A percentile compares a stretch with the other conserved stretches of the same genome.
These are phyloP conservation scores for Schizonepeta tenuifolia DNA, from an alignment of 257 asterid species.

Conservation along the genomic window DNA sequence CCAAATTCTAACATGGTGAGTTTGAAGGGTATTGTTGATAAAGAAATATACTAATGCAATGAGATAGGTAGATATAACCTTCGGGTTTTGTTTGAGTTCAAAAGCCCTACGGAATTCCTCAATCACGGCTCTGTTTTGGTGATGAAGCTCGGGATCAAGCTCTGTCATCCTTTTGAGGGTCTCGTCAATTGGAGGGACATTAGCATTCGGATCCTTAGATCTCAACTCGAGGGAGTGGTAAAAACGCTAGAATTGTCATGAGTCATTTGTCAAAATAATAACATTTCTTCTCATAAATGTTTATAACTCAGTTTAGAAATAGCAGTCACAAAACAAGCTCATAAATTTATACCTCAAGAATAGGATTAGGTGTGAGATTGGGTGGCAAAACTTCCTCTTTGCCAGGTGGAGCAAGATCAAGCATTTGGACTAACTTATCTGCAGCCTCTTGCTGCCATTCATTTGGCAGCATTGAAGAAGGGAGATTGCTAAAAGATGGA, in stretches of 20 bases:
- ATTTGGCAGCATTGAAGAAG: conserved; percentile 82
- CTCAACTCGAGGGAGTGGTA: conserved; percentile 78
- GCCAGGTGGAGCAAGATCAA: conserved; percentile 83
- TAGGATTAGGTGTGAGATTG: conserved; percentile 85
- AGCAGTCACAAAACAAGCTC: background rate
- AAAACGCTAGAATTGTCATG: conserved; percentile 61
- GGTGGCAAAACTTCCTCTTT: conserved; percentile 82
- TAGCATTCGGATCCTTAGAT: conserved; percentile 77
- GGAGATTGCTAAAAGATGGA: conserved; percentile 86
- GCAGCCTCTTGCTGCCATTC: conserved; percentile 85
- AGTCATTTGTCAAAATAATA: background rate
- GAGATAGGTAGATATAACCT: conserved; percentile 48
- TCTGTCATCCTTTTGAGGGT: conserved; percentile 78
- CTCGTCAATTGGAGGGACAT: conserved; percentile 85
- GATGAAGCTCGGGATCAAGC: conserved; percentile 71
- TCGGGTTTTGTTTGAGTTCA: conserved; percentile 88
- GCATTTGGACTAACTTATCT: conserved; percentile 84
- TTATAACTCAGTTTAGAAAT: background rate
- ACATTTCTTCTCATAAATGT: background rate
- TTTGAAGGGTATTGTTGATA: background rate
- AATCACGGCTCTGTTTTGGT: conserved; percentile 53
- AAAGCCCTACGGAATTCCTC: conserved; percentile 67
- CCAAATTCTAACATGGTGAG: conserved; percentile 28
- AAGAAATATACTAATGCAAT: conserved; percentile 5
- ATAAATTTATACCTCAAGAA: conserved; percentile 64